Percentiles rank a stretch among this genome's conserved stretches.
Conservation (phyloP, 768 basidiomycete genomes). For the Mycena amicta region DNA sequence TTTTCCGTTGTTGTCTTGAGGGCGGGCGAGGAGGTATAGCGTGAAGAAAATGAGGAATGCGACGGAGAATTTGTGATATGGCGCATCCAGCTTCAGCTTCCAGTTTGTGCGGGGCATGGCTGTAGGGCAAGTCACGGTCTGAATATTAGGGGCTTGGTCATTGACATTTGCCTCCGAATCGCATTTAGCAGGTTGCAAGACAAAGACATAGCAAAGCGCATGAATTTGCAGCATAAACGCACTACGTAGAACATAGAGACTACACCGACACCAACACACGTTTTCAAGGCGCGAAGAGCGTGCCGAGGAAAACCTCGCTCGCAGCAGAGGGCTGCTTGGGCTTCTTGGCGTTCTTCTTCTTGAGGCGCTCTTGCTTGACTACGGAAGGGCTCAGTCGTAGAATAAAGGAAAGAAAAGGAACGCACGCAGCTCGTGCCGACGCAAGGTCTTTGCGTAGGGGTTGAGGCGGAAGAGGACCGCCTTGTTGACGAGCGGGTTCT, state of each 20-base stretch:
- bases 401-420: conserved; percentile 27
- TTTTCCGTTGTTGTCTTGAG: background rate
- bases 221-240: background rate
- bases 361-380: conserved; percentile 83
- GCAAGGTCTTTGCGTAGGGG: conserved; percentile 95
- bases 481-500: conserved; percentile 97
- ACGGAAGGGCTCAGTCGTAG: conserved; percentile 14
- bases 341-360: conserved; percentile 67
- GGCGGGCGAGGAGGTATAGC: conserved; percentile 10
- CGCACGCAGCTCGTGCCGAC: conserved; percentile 85
- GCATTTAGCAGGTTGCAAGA: too few species aligned
- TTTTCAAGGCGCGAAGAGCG: conserved; percentile 80
- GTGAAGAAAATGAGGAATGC: conserved; percentile 6
- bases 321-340: conserved; percentile 63
- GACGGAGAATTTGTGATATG: conserved; percentile 13
- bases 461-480: conserved; percentile 95
- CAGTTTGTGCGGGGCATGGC: conserved; percentile 8
- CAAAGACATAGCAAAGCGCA: too few species aligned
- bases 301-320: conserved; percentile 82
- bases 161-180: too few species aligned
- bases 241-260: background rate
- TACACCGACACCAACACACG: background rate
- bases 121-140: background rate
- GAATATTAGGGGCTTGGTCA: background rate
- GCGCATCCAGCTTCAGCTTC: background rate